Evolutionary conservation across 495 filamentous ascomycete genomes (phyloP), one percentile per base, ranked within the genome.

Genomic region (Penicillium atrosanguineum): DNA sequence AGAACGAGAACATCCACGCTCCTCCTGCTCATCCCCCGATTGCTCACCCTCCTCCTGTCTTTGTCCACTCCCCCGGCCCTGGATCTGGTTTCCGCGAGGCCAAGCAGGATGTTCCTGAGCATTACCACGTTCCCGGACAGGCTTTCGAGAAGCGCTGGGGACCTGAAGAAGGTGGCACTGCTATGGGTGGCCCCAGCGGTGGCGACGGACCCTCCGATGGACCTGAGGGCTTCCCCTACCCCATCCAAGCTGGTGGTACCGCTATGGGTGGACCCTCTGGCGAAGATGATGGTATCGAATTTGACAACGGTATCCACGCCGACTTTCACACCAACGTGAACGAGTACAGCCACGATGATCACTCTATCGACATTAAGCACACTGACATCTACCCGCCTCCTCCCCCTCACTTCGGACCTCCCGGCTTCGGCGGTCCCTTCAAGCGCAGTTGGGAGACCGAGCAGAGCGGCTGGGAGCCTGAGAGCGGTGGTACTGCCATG

Each of bases 241-340:
- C 29, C 6, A 21, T 46, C n/a, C 34, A 26, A 5, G 45, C 25
- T 28, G 63, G 63, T 9, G 60, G 55, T 3, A 65, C 63, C 12
- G 60, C 52, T n/a, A 28, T 58, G n/a, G 63, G 63, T 43, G 63
- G 63, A 1, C 63, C 60, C 1, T 57, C 60, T 37, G 63, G 63
- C n/a, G 48, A 59, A 21, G 56, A 61, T 40, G 57, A 46, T 7
- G 57, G 54, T 11, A 25, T 52, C 8, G 52, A 34, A 19, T 51
- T 59, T 39, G 52, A 53, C 31, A 23, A n/a, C 7, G 51, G 47
- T 12, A 56, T 47, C 0, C 48, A 39, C 9, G 21, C 59, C 6
- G 19, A 56, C 14, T 45, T 40, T 12, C 52, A 62, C 54, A 55
- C 28, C 26, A 37, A 31, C 1, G 50, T 69, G 23, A 53, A 57